A percentile compares a stretch with the other conserved stretches of the same genome.
Conservation (phyloP, 352 stramenopile genomes). For the Phytopythium cucurbitacearum region DNA sequence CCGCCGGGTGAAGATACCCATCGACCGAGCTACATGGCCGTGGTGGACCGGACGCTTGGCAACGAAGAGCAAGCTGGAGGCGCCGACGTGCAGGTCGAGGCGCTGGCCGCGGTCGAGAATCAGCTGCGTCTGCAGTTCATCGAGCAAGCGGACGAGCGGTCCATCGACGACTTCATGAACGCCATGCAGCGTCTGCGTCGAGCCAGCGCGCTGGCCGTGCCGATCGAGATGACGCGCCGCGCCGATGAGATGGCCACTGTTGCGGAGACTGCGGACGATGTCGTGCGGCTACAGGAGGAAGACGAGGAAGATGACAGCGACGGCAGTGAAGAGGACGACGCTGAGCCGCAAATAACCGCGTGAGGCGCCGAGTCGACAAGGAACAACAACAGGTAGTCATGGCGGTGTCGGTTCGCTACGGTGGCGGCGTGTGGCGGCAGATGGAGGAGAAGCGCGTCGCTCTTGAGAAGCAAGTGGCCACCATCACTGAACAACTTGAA, state of each 20-base stretch:
- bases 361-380: not conserved
- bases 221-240: constrained; percentile 12
- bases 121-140: constrained; percentile 61
- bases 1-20: not conserved
- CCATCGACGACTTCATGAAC: constrained; percentile 67
- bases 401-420: constrained; percentile 21
- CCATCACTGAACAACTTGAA: not conserved
- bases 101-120: constrained; percentile 52
- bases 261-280: constrained; percentile 5
- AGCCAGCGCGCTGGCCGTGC: constrained; percentile 28
- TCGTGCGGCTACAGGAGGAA: not conserved
- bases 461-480: constrained; percentile 8
- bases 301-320: constrained; percentile 2
- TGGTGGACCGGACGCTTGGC: constrained; percentile 28
- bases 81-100: constrained; percentile 4
- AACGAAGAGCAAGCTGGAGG: constrained; percentile 1
- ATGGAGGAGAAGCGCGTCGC: constrained; percentile 17
- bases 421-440: constrained; percentile 27
- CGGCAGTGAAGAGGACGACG: constrained; percentile 17
- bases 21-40: constrained; percentile 30
- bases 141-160: constrained; percentile 42
- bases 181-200: constrained; percentile 62
- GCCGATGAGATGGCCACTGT: constrained; percentile 8
- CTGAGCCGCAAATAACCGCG: constrained; percentile 12
- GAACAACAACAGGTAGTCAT: constrained; percentile 1